Evolutionary conservation across 2,329 filamentous ascomycete species (phyloP), one percentile per base, ranked within the genome.

Genomic region (Colletotrichum tropicicola): DNA sequence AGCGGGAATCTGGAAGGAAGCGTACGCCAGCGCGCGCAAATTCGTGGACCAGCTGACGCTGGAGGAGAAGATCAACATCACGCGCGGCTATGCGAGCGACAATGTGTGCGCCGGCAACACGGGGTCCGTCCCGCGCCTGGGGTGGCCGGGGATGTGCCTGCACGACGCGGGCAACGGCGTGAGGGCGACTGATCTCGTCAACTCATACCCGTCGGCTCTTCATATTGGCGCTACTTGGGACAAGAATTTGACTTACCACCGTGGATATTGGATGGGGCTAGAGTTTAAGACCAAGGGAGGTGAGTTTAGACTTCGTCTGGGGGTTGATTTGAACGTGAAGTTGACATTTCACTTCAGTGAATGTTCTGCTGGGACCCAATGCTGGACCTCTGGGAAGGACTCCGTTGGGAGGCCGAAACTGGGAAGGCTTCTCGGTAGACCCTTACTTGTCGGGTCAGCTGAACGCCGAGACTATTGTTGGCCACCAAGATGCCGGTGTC

Each of bases 1-100:
- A 8, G 8, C 17, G 3, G 58, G 58, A 5, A 13, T 56, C n/a
- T 92, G 89, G 89, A 78, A 79, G 6, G 78, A 80, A 25, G 87
- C 89, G 43, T 91, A 90, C 70, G 75, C 76, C 47, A 87, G 84
- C 66, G 89, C 89, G 2, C 79, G 82, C 27, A 73, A 77, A 1
- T 75, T 91, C 2, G 89, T 91, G 7, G 77, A 77, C 35, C 83
- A 85, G 57, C 87, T 92, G 85, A 91, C 89, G 0, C 74, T 91
- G 3, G 88, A 89, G 12, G 89, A 91, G 71, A 91, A 89, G 72
- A 86, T 78, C 25, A 84, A 85, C 64, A 78, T 83, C 23, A 69
- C 74, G 0, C 70, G 77, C 7, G 73, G 59, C 6, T 83, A 5
- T 47, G 71, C 12, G 73, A 79, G 3, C 68, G 83, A 19, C 68